Conservation (phyloP, 768 basidiomycete genomes). For the Pleurotus giganteus region DNA sequence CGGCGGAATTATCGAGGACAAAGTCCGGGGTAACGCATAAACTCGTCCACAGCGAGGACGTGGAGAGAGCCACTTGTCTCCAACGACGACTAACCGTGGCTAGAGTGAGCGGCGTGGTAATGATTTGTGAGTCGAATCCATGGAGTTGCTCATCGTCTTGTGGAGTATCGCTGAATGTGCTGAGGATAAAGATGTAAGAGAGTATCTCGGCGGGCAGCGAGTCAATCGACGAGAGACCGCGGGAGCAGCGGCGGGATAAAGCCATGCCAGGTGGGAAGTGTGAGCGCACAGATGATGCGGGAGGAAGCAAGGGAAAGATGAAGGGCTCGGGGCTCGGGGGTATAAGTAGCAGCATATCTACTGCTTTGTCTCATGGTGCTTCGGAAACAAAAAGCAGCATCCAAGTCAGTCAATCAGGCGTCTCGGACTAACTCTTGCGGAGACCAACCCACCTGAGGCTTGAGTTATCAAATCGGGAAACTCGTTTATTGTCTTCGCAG, state of each 20-base stretch:
- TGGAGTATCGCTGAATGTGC: constrained; percentile 28
- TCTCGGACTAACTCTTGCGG: constrained; percentile 10
- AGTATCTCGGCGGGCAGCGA: constrained; percentile 56
- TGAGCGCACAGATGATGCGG: constrained; percentile 1
- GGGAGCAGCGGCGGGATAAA: neutral
- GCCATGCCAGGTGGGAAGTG: neutral
- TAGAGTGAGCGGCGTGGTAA: constrained; percentile 43
- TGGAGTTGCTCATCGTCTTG: constrained; percentile 20
- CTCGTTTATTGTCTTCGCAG: constrained; percentile 8
- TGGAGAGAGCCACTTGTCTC: constrained; percentile 47
- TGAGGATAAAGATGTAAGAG: constrained; percentile 52
- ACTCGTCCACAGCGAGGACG: constrained; percentile 53
- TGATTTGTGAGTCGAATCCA: constrained; percentile 37
- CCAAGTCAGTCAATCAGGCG: neutral
- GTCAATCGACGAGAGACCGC: constrained; percentile 28
- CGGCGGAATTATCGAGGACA: constrained; percentile 3
- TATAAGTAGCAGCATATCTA: constrained; percentile 5
- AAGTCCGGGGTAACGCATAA: constrained; percentile 44
- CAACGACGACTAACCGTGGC: constrained; percentile 51
- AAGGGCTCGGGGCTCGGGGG: constrained; percentile 16
- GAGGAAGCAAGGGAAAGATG: constrained; percentile 33
- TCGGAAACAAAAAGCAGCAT: constrained; percentile 8
- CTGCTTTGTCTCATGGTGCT: constrained; percentile 9
- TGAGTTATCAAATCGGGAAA: constrained; percentile 9
- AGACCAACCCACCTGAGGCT: no score